These are phyloP conservation scores for Endocarpon pusillum DNA, from an alignment of 495 filamentous ascomycete genomes.

Conservation along the genomic window DNA sequence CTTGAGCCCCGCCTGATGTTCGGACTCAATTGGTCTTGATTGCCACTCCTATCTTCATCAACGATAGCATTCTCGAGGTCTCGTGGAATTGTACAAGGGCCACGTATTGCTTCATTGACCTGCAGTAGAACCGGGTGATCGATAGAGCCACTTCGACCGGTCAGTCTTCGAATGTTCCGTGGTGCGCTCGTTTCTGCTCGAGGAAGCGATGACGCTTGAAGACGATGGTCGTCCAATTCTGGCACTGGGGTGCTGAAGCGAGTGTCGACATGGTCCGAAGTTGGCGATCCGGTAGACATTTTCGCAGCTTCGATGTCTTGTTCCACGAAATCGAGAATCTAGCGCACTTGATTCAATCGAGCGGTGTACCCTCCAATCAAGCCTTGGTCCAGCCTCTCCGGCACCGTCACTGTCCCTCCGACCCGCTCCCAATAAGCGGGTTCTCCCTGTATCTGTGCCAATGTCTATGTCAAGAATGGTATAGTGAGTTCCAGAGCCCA, in stretches of 20 bases:
- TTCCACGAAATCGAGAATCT: too few species aligned
- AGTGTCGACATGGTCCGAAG: constrained; percentile 39
- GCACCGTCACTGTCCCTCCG: too few species aligned
- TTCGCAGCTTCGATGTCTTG: too few species aligned
- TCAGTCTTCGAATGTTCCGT: constrained; percentile 13
- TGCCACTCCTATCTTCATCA: constrained; percentile 55
- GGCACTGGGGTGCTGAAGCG: constrained; percentile 64
- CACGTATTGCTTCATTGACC: constrained; percentile 28
- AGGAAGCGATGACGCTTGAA: constrained; percentile 52
- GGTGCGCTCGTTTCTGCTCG: constrained; percentile 35
- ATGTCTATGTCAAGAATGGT: constrained; percentile 22
- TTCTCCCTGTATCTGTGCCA: too few species aligned
- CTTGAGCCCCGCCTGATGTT: neutral
- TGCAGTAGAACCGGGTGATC: constrained; percentile 32
- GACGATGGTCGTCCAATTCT: constrained; percentile 84
- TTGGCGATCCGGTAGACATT: constrained; percentile 32
- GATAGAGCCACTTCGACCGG: constrained; percentile 12
- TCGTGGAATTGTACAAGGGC: constrained; percentile 34
- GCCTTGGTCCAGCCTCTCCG: too few species aligned
- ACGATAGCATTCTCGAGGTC: constrained; percentile 69
- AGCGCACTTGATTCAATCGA: too few species aligned
- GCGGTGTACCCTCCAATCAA: too few species aligned
- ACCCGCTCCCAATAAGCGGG: too few species aligned
- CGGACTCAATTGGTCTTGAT: constrained; percentile 5
- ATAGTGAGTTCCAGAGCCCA: constrained; percentile 26